Evolutionary conservation across 495 filamentous ascomycete species (phyloP).

Genomic region (Penicillium diatomitis): DNA sequence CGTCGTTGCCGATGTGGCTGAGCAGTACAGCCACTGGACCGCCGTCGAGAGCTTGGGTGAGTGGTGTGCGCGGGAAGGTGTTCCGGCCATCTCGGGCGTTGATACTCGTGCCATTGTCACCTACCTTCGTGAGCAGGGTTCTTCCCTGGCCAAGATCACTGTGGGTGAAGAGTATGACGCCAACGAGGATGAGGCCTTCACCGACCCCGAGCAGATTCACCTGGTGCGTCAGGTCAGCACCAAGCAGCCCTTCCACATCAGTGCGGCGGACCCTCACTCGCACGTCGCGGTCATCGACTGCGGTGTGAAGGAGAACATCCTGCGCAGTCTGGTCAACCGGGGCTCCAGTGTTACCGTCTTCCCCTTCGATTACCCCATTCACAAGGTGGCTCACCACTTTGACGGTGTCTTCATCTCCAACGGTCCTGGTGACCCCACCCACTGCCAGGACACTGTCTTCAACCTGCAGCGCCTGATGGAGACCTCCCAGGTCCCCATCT

Average conservation of each 20-base stretch:
- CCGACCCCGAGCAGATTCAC: constrained; percentile 94
- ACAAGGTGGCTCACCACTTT: constrained; percentile 95
- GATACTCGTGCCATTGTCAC: constrained; percentile 97
- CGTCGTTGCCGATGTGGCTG: constrained; percentile 88
- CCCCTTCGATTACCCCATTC: constrained; percentile 92
- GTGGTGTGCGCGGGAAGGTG: constrained; percentile 93
- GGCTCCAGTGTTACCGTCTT: constrained; percentile 86
- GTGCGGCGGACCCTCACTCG: constrained; percentile 64
- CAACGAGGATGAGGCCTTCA: constrained; percentile 92
- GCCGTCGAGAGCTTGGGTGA: constrained; percentile 86
- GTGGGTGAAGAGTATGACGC: constrained; percentile 98
- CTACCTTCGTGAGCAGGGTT: constrained; percentile 88
- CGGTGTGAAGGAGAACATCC: constrained; percentile 99
- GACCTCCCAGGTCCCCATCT: constrained; percentile 78
- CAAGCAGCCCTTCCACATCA: constrained; percentile 93
- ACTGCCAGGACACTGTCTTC: constrained; percentile 88
- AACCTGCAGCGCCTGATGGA: constrained; percentile 84
- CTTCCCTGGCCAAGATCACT: constrained; percentile 87
- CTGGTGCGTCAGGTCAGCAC: constrained; percentile 91
- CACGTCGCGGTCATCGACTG: constrained; percentile 96
- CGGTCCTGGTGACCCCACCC: constrained; percentile 93
- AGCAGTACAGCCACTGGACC: constrained; percentile 96
- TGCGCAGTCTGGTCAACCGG: constrained; percentile 81
- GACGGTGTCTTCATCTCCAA: constrained; percentile 97
- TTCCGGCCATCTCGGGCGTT: constrained; percentile 92